Conservation (phyloP, 257 asterid genomes). For the Echites panduratus region DNA sequence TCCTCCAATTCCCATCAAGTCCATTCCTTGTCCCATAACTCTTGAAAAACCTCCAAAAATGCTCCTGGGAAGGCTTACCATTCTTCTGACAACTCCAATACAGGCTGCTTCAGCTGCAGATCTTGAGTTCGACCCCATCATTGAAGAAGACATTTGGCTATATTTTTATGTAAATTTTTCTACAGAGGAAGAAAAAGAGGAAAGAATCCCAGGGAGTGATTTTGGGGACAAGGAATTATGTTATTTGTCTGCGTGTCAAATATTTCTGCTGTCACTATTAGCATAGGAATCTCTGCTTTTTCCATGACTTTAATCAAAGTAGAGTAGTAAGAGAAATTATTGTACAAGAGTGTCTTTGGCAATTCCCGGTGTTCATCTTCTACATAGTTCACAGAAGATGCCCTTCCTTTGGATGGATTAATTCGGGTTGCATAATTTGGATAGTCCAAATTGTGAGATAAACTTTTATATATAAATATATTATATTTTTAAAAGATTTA, state of each 20-base stretch:
- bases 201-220: constrained; percentile 16
- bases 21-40: constrained; percentile 58
- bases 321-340: constrained; percentile 5
- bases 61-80: constrained; percentile 61
- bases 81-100: constrained; percentile 40
- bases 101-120: constrained; percentile 32
- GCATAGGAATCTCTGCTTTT: neutral
- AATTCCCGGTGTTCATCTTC: neutral
- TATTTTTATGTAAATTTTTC: neutral
- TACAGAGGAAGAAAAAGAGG: neutral
- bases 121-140: constrained; percentile 35
- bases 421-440: too few species aligned
- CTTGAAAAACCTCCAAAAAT: constrained; percentile 58
- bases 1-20: constrained; percentile 33
- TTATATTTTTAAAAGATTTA: too few species aligned
- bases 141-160: constrained; percentile 10
- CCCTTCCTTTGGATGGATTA: neutral
- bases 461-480: too few species aligned
- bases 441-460: too few species aligned
- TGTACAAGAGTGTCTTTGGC: constrained; percentile 8
- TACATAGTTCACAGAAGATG: neutral
- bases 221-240: neutral
- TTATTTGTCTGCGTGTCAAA: constrained; percentile 10
- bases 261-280: constrained; percentile 9
- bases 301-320: constrained; percentile 11